Percentiles rank a stretch among this genome's conserved stretches.
Evolutionary conservation across 805 yeast species (phyloP).

Genomic region (Candida sithepensis): DNA sequence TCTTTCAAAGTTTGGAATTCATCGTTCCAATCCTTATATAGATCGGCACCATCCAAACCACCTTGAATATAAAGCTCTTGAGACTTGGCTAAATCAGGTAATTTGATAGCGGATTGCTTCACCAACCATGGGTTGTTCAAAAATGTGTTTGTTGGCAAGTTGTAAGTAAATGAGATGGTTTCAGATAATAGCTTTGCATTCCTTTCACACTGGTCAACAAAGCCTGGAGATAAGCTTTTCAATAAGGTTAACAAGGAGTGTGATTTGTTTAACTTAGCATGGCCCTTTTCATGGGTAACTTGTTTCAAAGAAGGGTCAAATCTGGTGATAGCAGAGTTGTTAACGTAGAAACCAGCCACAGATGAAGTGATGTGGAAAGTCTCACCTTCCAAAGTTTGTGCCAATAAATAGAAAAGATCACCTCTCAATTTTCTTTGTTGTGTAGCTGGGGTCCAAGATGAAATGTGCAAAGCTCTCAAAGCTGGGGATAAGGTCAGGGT

Average conservation of each 20-base stretch:
- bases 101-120: constrained; percentile 13
- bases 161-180: constrained; percentile 50
- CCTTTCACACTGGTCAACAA: constrained; percentile 46
- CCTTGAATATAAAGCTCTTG: constrained; percentile 52
- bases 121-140: constrained; percentile 79
- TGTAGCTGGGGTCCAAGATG: constrained; percentile 87
- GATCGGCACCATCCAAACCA: constrained; percentile 58
- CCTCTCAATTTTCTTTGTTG: constrained; percentile 60
- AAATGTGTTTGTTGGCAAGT: constrained; percentile 57
- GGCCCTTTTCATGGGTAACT: constrained; percentile 23
- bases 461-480: constrained; percentile 52
- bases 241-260: constrained; percentile 62
- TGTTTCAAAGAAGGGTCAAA: constrained; percentile 63
- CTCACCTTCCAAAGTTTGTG: constrained; percentile 80
- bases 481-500: constrained; percentile 41
- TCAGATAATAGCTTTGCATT: constrained; percentile 45
- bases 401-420: constrained; percentile 71
- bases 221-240: constrained; percentile 60
- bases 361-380: constrained; percentile 74
- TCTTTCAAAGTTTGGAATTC: constrained; percentile 84
- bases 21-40: constrained; percentile 80
- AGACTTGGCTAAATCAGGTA: constrained; percentile 57
- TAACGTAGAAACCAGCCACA: constrained; percentile 74
- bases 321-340: constrained; percentile 58
- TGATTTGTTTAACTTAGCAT: constrained; percentile 32